A percentile compares a stretch with the other conserved stretches of the same genome.
Conservation (phyloP, 1,284 basidiomycete genomes). For the Retiboletus fuscus region DNA sequence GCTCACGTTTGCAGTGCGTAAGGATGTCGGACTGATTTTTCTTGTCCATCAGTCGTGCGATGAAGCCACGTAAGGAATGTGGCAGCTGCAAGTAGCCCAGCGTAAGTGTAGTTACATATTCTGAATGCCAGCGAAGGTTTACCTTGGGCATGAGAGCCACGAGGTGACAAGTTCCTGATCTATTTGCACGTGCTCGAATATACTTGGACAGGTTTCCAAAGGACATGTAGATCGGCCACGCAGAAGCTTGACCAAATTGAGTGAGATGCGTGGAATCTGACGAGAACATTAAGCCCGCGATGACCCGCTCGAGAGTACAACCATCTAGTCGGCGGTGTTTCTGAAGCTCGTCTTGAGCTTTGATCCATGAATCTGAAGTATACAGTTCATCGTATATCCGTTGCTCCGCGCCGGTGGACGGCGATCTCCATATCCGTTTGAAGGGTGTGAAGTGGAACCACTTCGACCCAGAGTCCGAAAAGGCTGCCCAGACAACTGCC, state of each 20-base stretch:
- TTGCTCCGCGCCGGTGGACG: neutral
- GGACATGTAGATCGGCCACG: no score
- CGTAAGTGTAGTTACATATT: neutral
- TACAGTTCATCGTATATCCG: conserved; percentile 6
- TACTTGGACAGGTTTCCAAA: conserved; percentile 9
- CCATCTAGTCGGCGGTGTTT: neutral
- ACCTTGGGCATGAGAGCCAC: neutral
- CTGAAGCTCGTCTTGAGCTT: neutral
- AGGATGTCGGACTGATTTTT: no score
- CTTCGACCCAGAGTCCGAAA: neutral
- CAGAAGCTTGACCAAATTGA: neutral
- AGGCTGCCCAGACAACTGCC: neutral
- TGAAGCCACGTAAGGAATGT: neutral
- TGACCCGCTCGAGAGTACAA: neutral
- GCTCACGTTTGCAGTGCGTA: no score
- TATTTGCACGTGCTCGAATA: neutral
- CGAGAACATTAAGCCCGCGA: neutral
- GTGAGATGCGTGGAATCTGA: neutral
- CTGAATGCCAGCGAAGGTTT: neutral
- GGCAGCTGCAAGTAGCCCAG: neutral
- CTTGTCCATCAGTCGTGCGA: no score
- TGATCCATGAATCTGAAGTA: neutral
- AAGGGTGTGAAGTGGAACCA: neutral
- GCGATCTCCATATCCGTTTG: conserved; percentile 2
- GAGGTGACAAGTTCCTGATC: neutral